These are phyloP conservation scores for Paramyrothecium roridum DNA, from an alignment of 2,329 filamentous ascomycete species.

Conservation along the genomic window DNA sequence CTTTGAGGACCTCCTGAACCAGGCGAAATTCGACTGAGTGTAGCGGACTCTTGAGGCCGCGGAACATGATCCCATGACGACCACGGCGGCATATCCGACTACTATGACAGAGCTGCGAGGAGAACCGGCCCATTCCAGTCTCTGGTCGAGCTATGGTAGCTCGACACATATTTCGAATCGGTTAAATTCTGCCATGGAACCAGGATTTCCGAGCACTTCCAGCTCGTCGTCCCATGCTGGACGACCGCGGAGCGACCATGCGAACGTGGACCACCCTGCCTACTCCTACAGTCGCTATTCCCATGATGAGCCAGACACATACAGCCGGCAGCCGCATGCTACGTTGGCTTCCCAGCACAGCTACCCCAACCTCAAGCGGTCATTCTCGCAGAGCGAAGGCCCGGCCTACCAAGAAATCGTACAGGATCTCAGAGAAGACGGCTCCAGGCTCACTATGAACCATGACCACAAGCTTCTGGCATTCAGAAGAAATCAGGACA, in stretches of 20 bases:
- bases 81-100: constrained; percentile 57
- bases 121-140: constrained; percentile 53
- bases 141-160: constrained; percentile 57
- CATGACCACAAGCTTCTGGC: constrained; percentile 60
- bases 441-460: constrained; percentile 53
- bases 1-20: background rate
- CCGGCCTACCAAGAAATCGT: constrained; percentile 58
- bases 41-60: constrained; percentile 11
- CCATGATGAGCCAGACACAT: constrained; percentile 51
- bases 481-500: constrained; percentile 55
- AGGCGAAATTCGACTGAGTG: background rate
- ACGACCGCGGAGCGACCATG: constrained; percentile 48
- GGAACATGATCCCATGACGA: constrained; percentile 57
- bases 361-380: constrained; percentile 54
- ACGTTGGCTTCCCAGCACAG: constrained; percentile 47
- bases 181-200: constrained; percentile 48
- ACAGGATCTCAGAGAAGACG: constrained; percentile 57
- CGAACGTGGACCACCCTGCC: constrained; percentile 44
- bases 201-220: constrained; percentile 42
- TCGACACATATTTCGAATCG: constrained; percentile 52
- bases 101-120: constrained; percentile 63
- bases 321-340: constrained; percentile 49
- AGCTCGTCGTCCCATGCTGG: constrained; percentile 44
- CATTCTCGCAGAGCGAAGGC: constrained; percentile 54
- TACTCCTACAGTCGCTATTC: constrained; percentile 54